A percentile compares a stretch with the other conserved stretches of the same genome.
phyloP scores from a whole-genome alignment of 192 early-diverging fungal species.

The Coemansia sp. region DNA sequence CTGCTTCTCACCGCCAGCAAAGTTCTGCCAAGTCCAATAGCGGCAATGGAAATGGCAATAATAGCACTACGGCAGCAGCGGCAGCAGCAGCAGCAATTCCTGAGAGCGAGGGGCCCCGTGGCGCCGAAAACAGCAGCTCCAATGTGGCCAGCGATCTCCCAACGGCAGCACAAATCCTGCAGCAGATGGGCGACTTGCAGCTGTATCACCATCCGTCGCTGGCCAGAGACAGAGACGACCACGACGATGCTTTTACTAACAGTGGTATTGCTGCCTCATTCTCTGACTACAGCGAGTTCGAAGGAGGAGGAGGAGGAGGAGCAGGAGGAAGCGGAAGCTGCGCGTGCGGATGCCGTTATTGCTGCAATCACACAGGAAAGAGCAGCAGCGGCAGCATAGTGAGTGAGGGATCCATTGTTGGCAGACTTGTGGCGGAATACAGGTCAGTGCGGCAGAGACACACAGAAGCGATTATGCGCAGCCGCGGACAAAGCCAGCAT shows the following conservation, averaged over 20 bases:
- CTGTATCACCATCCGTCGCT: neutral
- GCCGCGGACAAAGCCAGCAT: constrained; percentile 11
- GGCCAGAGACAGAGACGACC: neutral
- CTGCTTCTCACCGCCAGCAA: too few relatives aligned
- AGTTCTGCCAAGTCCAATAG: too few relatives aligned
- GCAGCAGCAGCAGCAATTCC: too few relatives aligned
- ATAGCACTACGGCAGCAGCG: too few relatives aligned
- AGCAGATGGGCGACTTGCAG: constrained; percentile 27
- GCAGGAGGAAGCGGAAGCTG: neutral
- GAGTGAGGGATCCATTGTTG: neutral
- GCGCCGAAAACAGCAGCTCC: neutral
- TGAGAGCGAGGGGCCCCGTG: neutral
- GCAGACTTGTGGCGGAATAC: constrained; percentile 30
- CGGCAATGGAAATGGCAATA: too few relatives aligned
- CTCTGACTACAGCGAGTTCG: neutral
- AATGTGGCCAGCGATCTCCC: neutral
- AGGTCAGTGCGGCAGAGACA: constrained; percentile 24
- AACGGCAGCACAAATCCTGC: neutral
- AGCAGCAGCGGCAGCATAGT: neutral
- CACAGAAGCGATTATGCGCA: constrained; percentile 2
- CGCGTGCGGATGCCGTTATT: neutral
- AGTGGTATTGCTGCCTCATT: neutral
- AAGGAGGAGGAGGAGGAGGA: too few relatives aligned
- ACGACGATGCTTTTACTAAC: neutral
- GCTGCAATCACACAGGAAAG: neutral